These are phyloP conservation scores for Ambispora gerdemannii DNA, from an alignment of 192 early-diverging fungal genomes.

Conservation along the genomic window DNA sequence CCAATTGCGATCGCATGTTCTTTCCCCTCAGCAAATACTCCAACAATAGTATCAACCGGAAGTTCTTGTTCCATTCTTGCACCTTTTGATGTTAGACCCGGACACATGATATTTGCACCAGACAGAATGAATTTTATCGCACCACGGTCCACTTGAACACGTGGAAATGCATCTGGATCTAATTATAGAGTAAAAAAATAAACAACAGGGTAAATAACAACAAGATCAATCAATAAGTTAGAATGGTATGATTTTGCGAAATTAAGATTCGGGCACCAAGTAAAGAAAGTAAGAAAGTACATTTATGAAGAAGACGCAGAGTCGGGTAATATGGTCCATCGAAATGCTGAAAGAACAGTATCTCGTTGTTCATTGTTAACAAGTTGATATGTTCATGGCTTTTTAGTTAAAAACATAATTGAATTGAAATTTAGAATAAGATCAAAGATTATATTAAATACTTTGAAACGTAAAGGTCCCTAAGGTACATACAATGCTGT, in stretches of 20 bases:
- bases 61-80: slow-evolving; percentile 78
- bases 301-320: slow-evolving; percentile 85
- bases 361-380: slow-evolving; percentile 75
- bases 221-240: not conserved
- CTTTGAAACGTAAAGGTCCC: too few species aligned
- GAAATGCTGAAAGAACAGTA: slow-evolving; percentile 95
- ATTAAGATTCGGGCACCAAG: too few species aligned
- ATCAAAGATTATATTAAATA: too few species aligned
- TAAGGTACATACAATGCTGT: too few species aligned
- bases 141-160: slow-evolving; percentile 89
- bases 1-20: slow-evolving; percentile 92
- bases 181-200: not conserved
- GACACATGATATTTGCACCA: slow-evolving; percentile 99
- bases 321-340: slow-evolving; percentile 89
- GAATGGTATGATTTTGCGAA: not conserved
- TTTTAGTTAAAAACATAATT: not conserved
- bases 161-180: slow-evolving; percentile 90
- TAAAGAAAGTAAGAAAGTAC: too few species aligned
- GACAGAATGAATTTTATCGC: slow-evolving; percentile 98
- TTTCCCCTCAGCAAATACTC: slow-evolving; percentile 94
- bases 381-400: slow-evolving; percentile 88
- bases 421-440: too few species aligned
- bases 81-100: slow-evolving; percentile 92
- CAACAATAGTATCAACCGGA: slow-evolving; percentile 70
- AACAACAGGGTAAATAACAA: slow-evolving; percentile 2